phyloP scores from a whole-genome alignment of 2,329 filamentous ascomycete species.

The Chaetomium sp. region DNA sequence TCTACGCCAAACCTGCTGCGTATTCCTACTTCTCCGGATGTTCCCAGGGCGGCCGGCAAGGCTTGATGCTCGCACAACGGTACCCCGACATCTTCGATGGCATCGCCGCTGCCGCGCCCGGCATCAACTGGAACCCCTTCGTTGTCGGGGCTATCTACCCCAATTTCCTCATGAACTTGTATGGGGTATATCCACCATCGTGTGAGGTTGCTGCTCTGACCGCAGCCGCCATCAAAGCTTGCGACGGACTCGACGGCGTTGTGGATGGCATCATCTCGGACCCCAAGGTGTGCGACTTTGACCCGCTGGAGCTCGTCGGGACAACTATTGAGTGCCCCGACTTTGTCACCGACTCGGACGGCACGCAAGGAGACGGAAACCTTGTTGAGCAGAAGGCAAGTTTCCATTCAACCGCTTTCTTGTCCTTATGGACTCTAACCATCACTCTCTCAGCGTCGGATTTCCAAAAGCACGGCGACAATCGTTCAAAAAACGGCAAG shows the following conservation, averaged over 20 bases:
- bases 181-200: not conserved
- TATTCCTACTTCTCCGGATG: slow-evolving; percentile 58
- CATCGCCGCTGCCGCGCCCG: slow-evolving; percentile 51
- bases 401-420: not conserved
- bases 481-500: not conserved
- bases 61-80: slow-evolving; percentile 53
- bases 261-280: not conserved
- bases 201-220: not conserved
- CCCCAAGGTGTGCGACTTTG: not conserved
- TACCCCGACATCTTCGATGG: slow-evolving; percentile 59
- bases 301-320: not conserved
- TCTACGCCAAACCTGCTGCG: slow-evolving; percentile 48
- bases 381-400: not conserved
- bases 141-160: not conserved
- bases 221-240: not conserved
- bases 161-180: not conserved
- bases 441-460: not conserved
- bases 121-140: not conserved
- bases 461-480: not conserved
- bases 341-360: not conserved
- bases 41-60: slow-evolving; percentile 58
- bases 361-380: not conserved
- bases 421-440: not conserved
- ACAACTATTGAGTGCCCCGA: not conserved
- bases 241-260: not conserved